These are phyloP conservation scores for Trichoderma harzianum DNA, from an alignment of 2,329 filamentous ascomycete genomes.

Conservation along the genomic window DNA sequence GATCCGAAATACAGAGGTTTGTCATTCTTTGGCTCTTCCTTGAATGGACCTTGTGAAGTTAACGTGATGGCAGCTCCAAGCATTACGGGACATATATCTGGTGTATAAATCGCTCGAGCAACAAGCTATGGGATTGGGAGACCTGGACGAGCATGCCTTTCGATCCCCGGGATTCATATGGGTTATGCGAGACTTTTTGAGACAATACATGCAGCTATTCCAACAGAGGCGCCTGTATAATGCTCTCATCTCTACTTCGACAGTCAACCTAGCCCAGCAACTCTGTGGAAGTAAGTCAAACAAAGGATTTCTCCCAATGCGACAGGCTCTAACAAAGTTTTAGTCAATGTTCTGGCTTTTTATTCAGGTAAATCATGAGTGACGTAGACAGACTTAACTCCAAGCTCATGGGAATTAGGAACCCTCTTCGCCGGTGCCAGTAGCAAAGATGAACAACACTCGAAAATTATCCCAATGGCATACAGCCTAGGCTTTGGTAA, in stretches of 20 bases:
- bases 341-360: conserved; percentile 43
- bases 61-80: conserved; percentile 34
- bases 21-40: not conserved
- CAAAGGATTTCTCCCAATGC: not conserved
- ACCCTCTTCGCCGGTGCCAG: conserved; percentile 27
- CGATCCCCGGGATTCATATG: conserved; percentile 28
- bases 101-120: conserved; percentile 36
- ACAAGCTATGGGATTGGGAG: conserved; percentile 27
- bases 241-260: conserved; percentile 30
- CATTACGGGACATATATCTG: conserved; percentile 40
- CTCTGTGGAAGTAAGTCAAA: conserved; percentile 30
- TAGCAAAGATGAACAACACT: conserved; percentile 15
- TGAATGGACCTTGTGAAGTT: not conserved
- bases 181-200: conserved; percentile 29
- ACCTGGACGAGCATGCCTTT: conserved; percentile 23
- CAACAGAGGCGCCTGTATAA: conserved; percentile 30
- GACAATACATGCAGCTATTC: conserved; percentile 30
- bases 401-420: conserved; percentile 14
- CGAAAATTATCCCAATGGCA: conserved; percentile 25
- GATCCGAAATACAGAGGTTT: conserved; percentile 37
- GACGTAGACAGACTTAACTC: too few species aligned
- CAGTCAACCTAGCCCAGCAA: conserved; percentile 33
- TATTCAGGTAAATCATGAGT: conserved; percentile 36
- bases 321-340: not conserved
- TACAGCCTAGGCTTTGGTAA: conserved; percentile 34